A percentile compares a stretch with the other conserved stretches of the same genome.
phyloP scores from a whole-genome alignment of 495 filamentous ascomycete genomes.

The Neurospora sp. region DNA sequence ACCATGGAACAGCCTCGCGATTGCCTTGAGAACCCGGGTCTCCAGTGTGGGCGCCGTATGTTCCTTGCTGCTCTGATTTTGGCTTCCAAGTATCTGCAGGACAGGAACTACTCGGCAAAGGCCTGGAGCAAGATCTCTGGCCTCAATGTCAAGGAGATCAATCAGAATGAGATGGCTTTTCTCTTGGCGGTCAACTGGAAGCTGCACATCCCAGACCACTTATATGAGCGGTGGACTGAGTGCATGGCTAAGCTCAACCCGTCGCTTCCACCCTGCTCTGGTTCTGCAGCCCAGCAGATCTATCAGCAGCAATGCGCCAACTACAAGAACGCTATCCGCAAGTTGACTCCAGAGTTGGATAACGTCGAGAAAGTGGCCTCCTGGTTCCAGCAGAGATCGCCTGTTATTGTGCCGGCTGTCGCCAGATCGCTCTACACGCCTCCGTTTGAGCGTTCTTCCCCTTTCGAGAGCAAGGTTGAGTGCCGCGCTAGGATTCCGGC shows the following conservation, averaged over 20 bases:
- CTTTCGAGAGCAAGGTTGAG: constrained; percentile 10
- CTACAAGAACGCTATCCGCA: constrained; percentile 71
- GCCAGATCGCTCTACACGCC: constrained; percentile 24
- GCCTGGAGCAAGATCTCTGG: not conserved
- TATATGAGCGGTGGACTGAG: constrained; percentile 88
- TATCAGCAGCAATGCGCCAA: constrained; percentile 41
- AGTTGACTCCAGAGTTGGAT: constrained; percentile 65
- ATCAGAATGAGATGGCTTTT: constrained; percentile 92
- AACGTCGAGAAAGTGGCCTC: constrained; percentile 43
- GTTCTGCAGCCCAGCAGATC: constrained; percentile 28
- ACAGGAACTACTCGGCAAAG: constrained; percentile 75
- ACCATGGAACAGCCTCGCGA: constrained; percentile 81
- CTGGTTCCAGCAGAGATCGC: constrained; percentile 16
- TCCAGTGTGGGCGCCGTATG: constrained; percentile 96
- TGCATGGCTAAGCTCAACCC: constrained; percentile 81
- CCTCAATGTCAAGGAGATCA: constrained; percentile 65
- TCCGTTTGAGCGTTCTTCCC: constrained; percentile 15
- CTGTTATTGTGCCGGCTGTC: constrained; percentile 19
- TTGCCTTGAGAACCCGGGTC: constrained; percentile 60
- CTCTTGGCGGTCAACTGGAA: constrained; percentile 85
- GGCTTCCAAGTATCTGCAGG: constrained; percentile 94
- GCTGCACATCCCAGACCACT: constrained; percentile 79
- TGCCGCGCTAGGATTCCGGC: not conserved
- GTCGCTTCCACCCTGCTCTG: constrained; percentile 49
- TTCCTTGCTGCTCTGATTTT: constrained; percentile 89